phyloP scores from a whole-genome alignment of 495 filamentous ascomycete genomes.

The Penicillium pancosmium region DNA sequence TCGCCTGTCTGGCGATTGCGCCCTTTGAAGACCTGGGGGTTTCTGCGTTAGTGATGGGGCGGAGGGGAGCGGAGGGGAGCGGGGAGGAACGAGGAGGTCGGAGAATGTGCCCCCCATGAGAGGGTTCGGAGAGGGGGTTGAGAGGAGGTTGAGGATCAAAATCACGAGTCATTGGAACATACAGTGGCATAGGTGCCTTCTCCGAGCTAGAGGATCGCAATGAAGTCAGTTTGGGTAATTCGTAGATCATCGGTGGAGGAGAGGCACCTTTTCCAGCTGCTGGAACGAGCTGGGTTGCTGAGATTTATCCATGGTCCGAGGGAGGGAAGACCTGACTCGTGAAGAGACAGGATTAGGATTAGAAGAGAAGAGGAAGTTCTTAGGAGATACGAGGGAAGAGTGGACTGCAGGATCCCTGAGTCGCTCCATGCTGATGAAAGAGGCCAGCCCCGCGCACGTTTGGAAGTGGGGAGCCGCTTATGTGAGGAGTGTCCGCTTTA shows the following conservation, averaged over 20 bases:
- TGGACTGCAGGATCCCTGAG: constrained; percentile 26
- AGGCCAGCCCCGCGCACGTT: constrained; percentile 31
- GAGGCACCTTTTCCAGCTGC: constrained; percentile 84
- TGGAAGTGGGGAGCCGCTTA: constrained; percentile 20
- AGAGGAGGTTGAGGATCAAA: not conserved
- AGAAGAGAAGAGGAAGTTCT: constrained; percentile 38
- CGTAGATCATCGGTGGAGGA: constrained; percentile 5
- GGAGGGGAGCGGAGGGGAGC: constrained; percentile 4
- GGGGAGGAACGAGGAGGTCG: not conserved
- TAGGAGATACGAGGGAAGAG: constrained; percentile 43
- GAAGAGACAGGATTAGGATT: constrained; percentile 23
- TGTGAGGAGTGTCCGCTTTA: constrained; percentile 1
- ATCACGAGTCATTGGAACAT: constrained; percentile 38
- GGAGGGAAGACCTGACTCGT: constrained; percentile 2
- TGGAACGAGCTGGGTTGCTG: constrained; percentile 94
- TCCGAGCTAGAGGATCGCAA: constrained; percentile 61
- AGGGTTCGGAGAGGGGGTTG: too few relatives aligned
- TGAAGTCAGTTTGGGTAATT: constrained; percentile 19
- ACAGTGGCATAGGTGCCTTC: constrained; percentile 99
- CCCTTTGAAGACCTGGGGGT: constrained; percentile 89
- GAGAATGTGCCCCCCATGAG: not conserved
- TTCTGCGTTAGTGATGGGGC: constrained; percentile 21
- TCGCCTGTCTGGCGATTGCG: constrained; percentile 95
- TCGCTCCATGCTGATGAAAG: constrained; percentile 32
- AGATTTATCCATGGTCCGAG: constrained; percentile 76